Evolutionary conservation across 805 yeast genomes (phyloP).

Genomic region (Ogataea angusta): DNA sequence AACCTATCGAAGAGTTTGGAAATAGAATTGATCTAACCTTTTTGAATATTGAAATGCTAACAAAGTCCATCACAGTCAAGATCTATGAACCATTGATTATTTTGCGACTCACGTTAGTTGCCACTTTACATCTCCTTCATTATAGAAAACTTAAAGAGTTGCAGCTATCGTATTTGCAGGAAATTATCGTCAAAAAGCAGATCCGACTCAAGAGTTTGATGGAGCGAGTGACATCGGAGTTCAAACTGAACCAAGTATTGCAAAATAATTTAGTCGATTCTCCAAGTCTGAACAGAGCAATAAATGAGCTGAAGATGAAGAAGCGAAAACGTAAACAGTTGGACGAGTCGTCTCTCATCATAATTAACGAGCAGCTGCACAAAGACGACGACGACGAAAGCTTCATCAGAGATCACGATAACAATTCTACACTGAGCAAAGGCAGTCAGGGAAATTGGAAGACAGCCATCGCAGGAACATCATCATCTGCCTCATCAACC

Average conservation of each 20-base stretch:
- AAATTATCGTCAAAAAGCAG: conserved; percentile 38
- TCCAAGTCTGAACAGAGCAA: conserved; percentile 34
- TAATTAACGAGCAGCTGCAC: conserved; percentile 12
- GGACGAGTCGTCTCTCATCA: conserved; percentile 17
- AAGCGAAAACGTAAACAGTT: conserved; percentile 12
- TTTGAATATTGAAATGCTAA: conserved; percentile 45
- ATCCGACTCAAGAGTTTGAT: conserved; percentile 26
- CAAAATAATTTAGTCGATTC: conserved; percentile 24
- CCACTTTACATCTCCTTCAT: conserved; percentile 43
- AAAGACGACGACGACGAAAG: conserved; percentile 12
- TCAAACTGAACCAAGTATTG: conserved; percentile 26
- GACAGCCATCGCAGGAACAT: conserved; percentile 22
- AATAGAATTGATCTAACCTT: conserved; percentile 50
- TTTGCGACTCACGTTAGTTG: conserved; percentile 41
- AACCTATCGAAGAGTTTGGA: conserved; percentile 47
- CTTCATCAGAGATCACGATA: conserved; percentile 5
- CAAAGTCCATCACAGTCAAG: conserved; percentile 36
- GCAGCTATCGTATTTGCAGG: conserved; percentile 43
- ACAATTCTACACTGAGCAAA: conserved; percentile 7
- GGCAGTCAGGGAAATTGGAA: conserved; percentile 18
- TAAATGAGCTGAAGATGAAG: conserved; percentile 22
- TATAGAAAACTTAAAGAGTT: conserved; percentile 52
- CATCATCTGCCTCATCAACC: conserved; percentile 16
- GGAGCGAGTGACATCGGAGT: conserved; percentile 23
- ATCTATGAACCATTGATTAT: conserved; percentile 53